Base-by-base conservation (phyloP, 2,329 filamentous ascomycete genomes). In the Hymenoscyphus repandus region DNA sequence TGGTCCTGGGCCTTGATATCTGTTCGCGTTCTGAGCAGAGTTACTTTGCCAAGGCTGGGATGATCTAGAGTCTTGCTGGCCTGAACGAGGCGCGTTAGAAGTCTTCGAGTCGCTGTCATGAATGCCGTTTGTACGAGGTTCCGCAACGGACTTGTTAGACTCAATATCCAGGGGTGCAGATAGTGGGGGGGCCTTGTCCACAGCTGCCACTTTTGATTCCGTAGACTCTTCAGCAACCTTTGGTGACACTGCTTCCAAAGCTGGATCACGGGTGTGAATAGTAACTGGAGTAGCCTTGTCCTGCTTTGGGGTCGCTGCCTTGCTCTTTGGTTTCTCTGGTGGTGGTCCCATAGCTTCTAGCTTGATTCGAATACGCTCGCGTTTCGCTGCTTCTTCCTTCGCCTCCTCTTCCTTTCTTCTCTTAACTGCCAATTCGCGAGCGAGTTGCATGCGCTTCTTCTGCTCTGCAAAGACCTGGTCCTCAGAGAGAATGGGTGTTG, bases 361-460 rank as follows among this genome's bases (percentile, higher is more conserved):
- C 67, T 88, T 90, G 64, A 85, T 77, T 43, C 82, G 79, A 54
- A 91, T 82, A 20, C 87, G 79, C 63, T 88, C 85, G 60, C 80
- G 78, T 52, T 76, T 79, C 15, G 80, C 87, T n/a, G 82, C 84
- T 62, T 89, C 85, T 61, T 88, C 84, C n/a, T 75, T 78, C 17
- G 78, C 83, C 60, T 86, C 83, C 65, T 90, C 79, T 51, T 87
- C 85, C 53, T 81, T 71, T 43, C 81, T 75, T 51, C 85, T 77
- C 62, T 86, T 83, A 62, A 84, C 82, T 17, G 85, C 86, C 47
- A 82, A 71, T 61, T 90, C 85, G 6, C 83, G 76, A 36, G 80
- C 80, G 60, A 88, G 83, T 34, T 77, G 77, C 86, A 91, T 90
- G 18, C 88, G 78, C 69, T 76, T 87, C 76, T 73, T 86, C 70